phyloP scores from a whole-genome alignment of 768 basidiomycete genomes.

The Hortiboletus campestris region DNA sequence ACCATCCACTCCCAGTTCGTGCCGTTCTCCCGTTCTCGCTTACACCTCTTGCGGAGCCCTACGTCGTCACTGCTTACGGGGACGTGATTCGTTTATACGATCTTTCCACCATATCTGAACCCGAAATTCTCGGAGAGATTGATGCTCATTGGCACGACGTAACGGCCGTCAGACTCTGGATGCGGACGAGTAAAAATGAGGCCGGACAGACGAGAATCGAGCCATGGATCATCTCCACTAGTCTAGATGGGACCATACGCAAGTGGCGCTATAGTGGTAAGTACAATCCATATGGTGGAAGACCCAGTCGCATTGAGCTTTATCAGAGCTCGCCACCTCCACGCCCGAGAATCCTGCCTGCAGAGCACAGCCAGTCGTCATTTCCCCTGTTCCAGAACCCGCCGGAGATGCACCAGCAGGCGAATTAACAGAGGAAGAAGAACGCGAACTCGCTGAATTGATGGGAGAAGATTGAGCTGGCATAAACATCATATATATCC shows the following conservation, averaged over 20 bases:
- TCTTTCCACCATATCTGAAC: slow-evolving; percentile 62
- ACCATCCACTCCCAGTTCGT: slow-evolving; percentile 65
- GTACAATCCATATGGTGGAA: not conserved
- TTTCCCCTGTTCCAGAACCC: slow-evolving; percentile 29
- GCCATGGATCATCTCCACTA: slow-evolving; percentile 79
- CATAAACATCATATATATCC: not conserved
- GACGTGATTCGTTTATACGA: slow-evolving; percentile 84
- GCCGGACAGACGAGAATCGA: slow-evolving; percentile 54
- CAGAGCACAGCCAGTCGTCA: slow-evolving; percentile 14
- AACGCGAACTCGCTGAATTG: slow-evolving; percentile 82
- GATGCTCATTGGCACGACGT: slow-evolving; percentile 94
- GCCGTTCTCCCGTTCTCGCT: slow-evolving; percentile 67
- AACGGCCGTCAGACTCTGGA: slow-evolving; percentile 72
- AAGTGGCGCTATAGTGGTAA: slow-evolving; percentile 77
- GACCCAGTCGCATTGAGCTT: not conserved
- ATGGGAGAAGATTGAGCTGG: slow-evolving; percentile 40
- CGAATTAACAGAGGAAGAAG: slow-evolving; percentile 82
- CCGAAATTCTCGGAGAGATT: slow-evolving; percentile 66
- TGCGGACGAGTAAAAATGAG: slow-evolving; percentile 44
- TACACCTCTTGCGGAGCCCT: slow-evolving; percentile 65
- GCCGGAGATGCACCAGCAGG: slow-evolving; percentile 29
- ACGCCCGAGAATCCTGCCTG: slow-evolving; percentile 22
- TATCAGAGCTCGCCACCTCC: slow-evolving; percentile 28
- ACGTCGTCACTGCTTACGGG: slow-evolving; percentile 79
- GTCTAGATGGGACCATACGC: slow-evolving; percentile 85